Percentiles rank a stretch among this genome's conserved stretches.
Conservation (phyloP, 768 basidiomycete genomes). For the Galerina marginata region DNA sequence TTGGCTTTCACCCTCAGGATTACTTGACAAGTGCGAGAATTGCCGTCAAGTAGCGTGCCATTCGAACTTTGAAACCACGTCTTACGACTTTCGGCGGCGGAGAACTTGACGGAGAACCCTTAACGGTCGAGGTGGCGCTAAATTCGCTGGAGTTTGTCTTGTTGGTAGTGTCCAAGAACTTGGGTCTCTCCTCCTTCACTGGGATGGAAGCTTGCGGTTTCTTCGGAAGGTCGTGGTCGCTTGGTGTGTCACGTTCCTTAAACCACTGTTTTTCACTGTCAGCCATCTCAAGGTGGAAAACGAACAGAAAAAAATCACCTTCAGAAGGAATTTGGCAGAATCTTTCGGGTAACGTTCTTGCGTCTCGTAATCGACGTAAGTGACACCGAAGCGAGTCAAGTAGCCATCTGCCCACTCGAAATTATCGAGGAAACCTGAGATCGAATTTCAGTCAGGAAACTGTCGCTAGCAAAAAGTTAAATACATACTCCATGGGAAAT, state of each 20-base stretch:
- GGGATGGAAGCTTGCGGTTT: constrained; percentile 10
- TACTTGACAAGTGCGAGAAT: constrained; percentile 31
- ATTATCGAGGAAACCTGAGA: constrained; percentile 66
- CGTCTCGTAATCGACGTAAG: constrained; percentile 73
- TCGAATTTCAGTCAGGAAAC: background rate
- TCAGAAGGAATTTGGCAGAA: constrained; percentile 59
- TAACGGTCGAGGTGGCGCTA: constrained; percentile 30
- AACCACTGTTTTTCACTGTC: constrained; percentile 41
- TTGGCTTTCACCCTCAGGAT: background rate
- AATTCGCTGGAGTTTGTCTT: constrained; percentile 30
- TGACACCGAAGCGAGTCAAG: constrained; percentile 69
- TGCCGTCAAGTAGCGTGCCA: constrained; percentile 29
- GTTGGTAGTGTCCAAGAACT: constrained; percentile 12
- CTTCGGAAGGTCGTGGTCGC: constrained; percentile 16
- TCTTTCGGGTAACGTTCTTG: constrained; percentile 71
- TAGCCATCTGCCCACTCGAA: constrained; percentile 83
- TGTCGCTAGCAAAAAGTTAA: background rate
- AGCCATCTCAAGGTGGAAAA: background rate
- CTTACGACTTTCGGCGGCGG: constrained; percentile 16
- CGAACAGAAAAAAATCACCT: constrained; percentile 34
- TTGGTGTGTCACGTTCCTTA: constrained; percentile 36
- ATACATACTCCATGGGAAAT: constrained; percentile 70
- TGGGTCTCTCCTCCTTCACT: constrained; percentile 12
- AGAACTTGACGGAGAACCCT: constrained; percentile 15
- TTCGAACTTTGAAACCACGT: constrained; percentile 27